phyloP scores from a whole-genome alignment of 352 stramenopile genomes.

The Globisporangium paroecandrum region DNA sequence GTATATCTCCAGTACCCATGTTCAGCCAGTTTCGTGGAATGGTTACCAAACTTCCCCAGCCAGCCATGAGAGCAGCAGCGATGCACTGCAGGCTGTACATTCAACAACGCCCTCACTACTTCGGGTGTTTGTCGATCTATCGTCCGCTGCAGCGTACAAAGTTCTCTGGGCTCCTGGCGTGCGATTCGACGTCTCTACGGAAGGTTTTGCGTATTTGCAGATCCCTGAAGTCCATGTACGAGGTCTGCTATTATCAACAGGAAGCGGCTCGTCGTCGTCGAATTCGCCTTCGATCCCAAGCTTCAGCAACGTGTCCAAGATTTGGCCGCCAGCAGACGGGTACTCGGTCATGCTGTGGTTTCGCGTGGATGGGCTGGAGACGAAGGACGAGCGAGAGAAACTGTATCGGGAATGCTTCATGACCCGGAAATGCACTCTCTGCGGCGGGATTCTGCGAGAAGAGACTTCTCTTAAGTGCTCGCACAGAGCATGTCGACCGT shows the following conservation, averaged over 20 bases:
- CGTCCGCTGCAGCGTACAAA: neutral
- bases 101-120: slow-evolving; percentile 5
- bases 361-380: slow-evolving; percentile 50
- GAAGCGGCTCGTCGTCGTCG: slow-evolving; percentile 12
- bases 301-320: slow-evolving; percentile 38
- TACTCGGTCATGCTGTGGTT: slow-evolving; percentile 70
- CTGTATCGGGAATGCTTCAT: slow-evolving; percentile 59
- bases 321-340: slow-evolving; percentile 60
- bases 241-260: slow-evolving; percentile 6
- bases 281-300: slow-evolving; percentile 26
- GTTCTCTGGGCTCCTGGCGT: slow-evolving; percentile 16
- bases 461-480: slow-evolving; percentile 68
- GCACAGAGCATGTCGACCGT: slow-evolving; percentile 52
- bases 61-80: neutral
- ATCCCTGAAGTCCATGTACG: slow-evolving; percentile 55
- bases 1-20: neutral
- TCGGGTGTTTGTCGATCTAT: slow-evolving; percentile 13
- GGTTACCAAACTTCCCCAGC: neutral
- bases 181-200: slow-evolving; percentile 45
- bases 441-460: slow-evolving; percentile 37
- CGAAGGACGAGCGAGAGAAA: slow-evolving; percentile 59
- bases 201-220: slow-evolving; percentile 67
- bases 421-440: slow-evolving; percentile 59
- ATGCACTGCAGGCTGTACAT: neutral
- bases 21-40: neutral